Evolutionary conservation across 371 early-diverging fungal genomes (phyloP).

Genomic region (Apophysomyces elegans): DNA sequence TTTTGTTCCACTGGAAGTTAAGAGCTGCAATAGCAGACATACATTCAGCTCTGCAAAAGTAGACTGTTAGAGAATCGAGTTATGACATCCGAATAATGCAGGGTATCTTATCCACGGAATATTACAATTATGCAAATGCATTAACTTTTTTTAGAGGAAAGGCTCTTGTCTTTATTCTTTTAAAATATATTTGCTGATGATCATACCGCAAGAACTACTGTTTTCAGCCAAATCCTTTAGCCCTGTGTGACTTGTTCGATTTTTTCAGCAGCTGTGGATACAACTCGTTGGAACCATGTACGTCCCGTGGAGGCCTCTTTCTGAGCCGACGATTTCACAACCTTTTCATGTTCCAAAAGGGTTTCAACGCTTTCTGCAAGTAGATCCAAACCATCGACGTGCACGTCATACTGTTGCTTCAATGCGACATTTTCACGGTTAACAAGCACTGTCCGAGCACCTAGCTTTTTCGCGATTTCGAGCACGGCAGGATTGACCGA

Average conservation of each 20-base stretch:
- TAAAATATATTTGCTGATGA: too few relatives aligned
- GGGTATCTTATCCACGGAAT: too few relatives aligned
- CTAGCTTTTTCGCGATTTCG: conserved; percentile 33
- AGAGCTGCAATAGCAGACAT: too few relatives aligned
- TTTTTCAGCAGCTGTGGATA: conserved; percentile 26
- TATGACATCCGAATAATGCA: too few relatives aligned
- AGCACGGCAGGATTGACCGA: conserved; percentile 40
- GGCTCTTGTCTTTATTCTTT: too few relatives aligned
- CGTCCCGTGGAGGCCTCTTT: conserved; percentile 15
- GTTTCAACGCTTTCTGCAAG: conserved; percentile 50
- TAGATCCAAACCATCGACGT: conserved; percentile 42
- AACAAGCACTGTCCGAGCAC: conserved; percentile 39
- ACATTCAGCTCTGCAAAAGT: too few relatives aligned
- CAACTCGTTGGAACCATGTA: conserved; percentile 46
- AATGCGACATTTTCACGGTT: conserved; percentile 19
- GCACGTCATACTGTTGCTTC: conserved; percentile 29
- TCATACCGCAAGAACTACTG: neutral
- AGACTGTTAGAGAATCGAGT: too few relatives aligned
- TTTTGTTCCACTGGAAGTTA: too few relatives aligned
- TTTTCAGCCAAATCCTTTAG: neutral
- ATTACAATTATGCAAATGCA: too few relatives aligned
- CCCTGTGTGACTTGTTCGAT: conserved; percentile 2
- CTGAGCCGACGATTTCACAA: conserved; percentile 3
- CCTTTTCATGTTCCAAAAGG: conserved; percentile 37
- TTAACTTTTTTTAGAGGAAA: too few relatives aligned